A percentile compares a stretch with the other conserved stretches of the same genome.
Evolutionary conservation across 169 alveolate species (phyloP).

Genomic region (Eimeria nieschulzi): DNA sequence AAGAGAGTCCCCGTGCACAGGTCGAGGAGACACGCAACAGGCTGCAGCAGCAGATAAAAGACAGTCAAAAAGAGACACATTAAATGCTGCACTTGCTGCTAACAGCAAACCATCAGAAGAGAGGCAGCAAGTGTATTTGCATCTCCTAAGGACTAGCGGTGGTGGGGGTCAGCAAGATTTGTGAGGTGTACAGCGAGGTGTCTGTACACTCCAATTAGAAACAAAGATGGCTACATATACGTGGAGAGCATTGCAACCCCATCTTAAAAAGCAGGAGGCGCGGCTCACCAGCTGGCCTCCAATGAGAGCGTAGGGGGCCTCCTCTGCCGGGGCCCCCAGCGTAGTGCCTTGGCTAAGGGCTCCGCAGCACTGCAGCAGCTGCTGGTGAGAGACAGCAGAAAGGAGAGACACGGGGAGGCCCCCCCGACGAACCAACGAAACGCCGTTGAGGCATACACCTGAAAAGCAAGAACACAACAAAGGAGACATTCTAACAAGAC

Average conservation of each 20-base stretch:
- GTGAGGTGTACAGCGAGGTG: background rate
- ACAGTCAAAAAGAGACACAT: background rate
- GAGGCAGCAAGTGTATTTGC: background rate
- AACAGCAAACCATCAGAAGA: background rate
- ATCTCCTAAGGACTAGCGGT: background rate
- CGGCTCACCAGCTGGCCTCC: slow-evolving; percentile 25
- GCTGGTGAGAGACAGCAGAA: slow-evolving; percentile 14
- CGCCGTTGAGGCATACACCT: slow-evolving; percentile 8
- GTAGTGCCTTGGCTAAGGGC: background rate
- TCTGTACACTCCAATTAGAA: background rate
- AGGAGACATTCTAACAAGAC: background rate
- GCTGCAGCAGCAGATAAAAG: slow-evolving; percentile 32
- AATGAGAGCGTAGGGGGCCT: background rate
- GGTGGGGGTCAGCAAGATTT: background rate
- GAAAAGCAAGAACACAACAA: background rate
- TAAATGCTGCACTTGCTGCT: background rate
- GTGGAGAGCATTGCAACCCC: background rate
- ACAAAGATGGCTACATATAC: background rate
- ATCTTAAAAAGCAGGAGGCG: background rate
- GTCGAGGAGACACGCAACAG: background rate
- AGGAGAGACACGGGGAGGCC: slow-evolving; percentile 8
- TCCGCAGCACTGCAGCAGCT: slow-evolving; percentile 45
- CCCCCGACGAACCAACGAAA: background rate
- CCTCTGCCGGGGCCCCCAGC: slow-evolving; percentile 7
- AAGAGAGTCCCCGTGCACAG: background rate